Evolutionary conservation across 2,329 filamentous ascomycete species (phyloP).

Genomic region (Epichloe sibirici): DNA sequence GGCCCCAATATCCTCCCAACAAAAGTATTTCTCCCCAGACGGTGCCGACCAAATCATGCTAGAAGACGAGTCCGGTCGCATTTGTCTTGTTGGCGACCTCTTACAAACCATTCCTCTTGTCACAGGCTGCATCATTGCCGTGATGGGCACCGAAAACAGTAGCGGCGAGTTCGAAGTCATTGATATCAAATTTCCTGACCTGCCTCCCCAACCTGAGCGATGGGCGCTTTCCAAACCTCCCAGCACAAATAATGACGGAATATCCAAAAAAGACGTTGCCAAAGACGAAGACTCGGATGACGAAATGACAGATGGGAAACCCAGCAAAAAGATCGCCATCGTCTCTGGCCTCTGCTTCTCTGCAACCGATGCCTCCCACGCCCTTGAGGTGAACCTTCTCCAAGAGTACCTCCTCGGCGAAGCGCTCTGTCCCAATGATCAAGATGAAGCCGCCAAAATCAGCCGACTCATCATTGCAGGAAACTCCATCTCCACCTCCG

Average conservation of each 20-base stretch:
- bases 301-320: conserved; percentile 44
- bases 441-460: conserved; percentile 53
- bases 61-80: conserved; percentile 87
- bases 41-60: conserved; percentile 63
- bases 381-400: conserved; percentile 63
- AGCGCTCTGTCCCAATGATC: conserved; percentile 46
- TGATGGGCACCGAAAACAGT: conserved; percentile 84
- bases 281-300: conserved; percentile 29
- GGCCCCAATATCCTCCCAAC: conserved; percentile 59
- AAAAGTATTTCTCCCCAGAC: conserved; percentile 61
- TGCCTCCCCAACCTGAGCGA: conserved; percentile 68
- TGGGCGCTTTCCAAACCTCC: conserved; percentile 55
- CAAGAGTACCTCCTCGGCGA: conserved; percentile 84
- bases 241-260: conserved; percentile 18
- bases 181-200: conserved; percentile 77
- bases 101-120: conserved; percentile 63
- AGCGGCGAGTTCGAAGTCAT: conserved; percentile 89
- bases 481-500: conserved; percentile 67
- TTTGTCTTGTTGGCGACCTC: conserved; percentile 62
- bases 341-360: conserved; percentile 82
- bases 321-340: conserved; percentile 57
- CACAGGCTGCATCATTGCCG: conserved; percentile 88
- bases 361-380: conserved; percentile 58
- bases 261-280: conserved; percentile 20
- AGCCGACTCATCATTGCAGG: conserved; percentile 83